Conservation (phyloP, 441 rosid species). For the Kokia cookei region DNA sequence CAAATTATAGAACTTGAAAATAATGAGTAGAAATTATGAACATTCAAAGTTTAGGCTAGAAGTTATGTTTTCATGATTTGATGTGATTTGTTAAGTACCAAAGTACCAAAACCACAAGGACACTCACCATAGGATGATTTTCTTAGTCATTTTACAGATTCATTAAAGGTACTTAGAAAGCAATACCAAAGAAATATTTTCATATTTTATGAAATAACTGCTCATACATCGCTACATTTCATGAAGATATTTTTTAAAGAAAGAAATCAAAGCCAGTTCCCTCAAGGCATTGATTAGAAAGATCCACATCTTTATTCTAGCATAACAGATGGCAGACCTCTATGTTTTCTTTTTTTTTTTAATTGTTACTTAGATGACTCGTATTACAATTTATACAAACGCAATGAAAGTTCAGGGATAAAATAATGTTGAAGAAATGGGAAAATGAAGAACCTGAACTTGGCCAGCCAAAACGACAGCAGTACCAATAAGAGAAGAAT, state of each 20-base stretch:
- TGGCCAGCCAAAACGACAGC: constrained; percentile 95
- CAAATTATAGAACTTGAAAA: too few relatives aligned
- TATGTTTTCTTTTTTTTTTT: too few relatives aligned
- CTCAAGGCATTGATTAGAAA: not conserved
- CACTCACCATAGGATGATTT: not conserved
- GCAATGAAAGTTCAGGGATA: not conserved
- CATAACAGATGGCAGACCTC: not conserved
- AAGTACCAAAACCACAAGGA: not conserved
- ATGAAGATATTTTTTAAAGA: not conserved
- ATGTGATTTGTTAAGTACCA: not conserved
- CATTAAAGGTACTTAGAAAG: not conserved
- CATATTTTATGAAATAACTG: not conserved
- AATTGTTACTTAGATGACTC: not conserved
- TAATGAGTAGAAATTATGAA: not conserved
- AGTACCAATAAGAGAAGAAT: constrained; percentile 64
- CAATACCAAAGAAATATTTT: not conserved
- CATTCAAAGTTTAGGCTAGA: not conserved
- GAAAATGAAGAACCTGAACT: constrained; percentile 43
- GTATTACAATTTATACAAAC: not conserved
- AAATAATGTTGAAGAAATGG: not conserved
- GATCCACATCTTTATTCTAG: not conserved
- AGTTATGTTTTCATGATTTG: not conserved
- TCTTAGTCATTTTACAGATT: not conserved
- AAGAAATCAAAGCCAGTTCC: not conserved
- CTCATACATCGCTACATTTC: not conserved